Percentiles rank a stretch among this genome's conserved stretches.
These are phyloP conservation scores for Hanseniaspora pseudoguilliermondii DNA, from an alignment of 805 yeast species.

Conservation along the genomic window DNA sequence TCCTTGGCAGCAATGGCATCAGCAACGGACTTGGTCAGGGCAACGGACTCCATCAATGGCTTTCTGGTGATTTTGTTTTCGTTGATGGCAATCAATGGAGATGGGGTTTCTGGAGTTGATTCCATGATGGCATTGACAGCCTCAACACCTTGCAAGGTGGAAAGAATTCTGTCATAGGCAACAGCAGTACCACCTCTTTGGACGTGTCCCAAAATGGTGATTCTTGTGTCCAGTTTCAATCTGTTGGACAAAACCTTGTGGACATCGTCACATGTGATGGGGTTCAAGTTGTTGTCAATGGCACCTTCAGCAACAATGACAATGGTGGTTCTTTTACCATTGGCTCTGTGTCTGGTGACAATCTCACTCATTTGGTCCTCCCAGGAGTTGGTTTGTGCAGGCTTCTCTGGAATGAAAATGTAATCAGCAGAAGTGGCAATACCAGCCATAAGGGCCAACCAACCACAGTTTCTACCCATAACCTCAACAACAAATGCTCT, in stretches of 20 bases:
- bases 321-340: conserved; percentile 87
- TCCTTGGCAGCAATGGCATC: conserved; percentile 66
- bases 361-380: conserved; percentile 62
- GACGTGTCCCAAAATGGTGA: conserved; percentile 92
- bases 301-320: conserved; percentile 99
- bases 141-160: conserved; percentile 94
- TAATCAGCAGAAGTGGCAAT: conserved; percentile 93
- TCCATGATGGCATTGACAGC: conserved; percentile 89
- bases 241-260: conserved; percentile 62
- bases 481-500: conserved; percentile 97
- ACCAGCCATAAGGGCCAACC: conserved; percentile 97
- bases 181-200: conserved; percentile 99
- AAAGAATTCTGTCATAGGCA: conserved; percentile 80
- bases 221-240: conserved; percentile 84
- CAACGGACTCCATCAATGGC: conserved; percentile 83
- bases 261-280: conserved; percentile 70
- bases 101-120: conserved; percentile 78
- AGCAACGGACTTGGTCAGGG: conserved; percentile 79
- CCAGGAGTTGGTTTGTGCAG: conserved; percentile 68
- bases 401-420: conserved; percentile 87
- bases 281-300: conserved; percentile 63
- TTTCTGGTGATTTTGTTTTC: conserved; percentile 79
- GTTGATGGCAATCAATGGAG: conserved; percentile 82
- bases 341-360: conserved; percentile 63
- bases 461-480: conserved; percentile 99